Conservation (phyloP, 2,329 filamentous ascomycete genomes). For the Ophiostoma sp. region DNA sequence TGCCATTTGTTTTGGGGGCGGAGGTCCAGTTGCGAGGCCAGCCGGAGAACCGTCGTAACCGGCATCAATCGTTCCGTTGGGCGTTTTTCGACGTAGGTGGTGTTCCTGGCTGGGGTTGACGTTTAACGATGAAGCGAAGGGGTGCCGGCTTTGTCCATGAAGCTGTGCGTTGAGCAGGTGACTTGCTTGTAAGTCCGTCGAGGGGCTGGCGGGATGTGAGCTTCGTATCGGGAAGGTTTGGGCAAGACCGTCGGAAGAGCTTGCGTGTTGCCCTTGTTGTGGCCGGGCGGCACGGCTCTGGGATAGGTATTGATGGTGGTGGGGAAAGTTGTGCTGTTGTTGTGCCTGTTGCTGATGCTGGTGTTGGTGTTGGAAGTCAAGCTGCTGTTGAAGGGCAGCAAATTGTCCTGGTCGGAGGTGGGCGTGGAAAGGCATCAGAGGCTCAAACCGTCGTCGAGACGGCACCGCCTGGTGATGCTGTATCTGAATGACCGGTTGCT, state of each 20-base stretch:
- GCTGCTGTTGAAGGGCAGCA: slow-evolving; percentile 31
- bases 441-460: slow-evolving; percentile 44
- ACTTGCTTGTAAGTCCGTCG: slow-evolving; percentile 30
- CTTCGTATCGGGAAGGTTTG: slow-evolving; percentile 42
- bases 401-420: slow-evolving; percentile 36
- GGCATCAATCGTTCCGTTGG: slow-evolving; percentile 86
- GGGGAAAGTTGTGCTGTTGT: slow-evolving; percentile 27
- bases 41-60: slow-evolving; percentile 84
- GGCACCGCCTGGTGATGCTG: slow-evolving; percentile 53
- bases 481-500: slow-evolving; percentile 54
- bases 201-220: slow-evolving; percentile 36
- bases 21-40: slow-evolving; percentile 70
- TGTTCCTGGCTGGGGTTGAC: slow-evolving; percentile 59
- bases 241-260: slow-evolving; percentile 29
- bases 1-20: slow-evolving; percentile 80
- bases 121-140: slow-evolving; percentile 16
- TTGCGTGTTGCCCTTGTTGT: slow-evolving; percentile 16
- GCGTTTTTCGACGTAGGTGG: slow-evolving; percentile 86
- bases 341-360: slow-evolving; percentile 29
- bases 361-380: slow-evolving; percentile 25
- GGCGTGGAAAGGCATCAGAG: slow-evolving; percentile 36
- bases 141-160: slow-evolving; percentile 27
- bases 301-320: slow-evolving; percentile 25
- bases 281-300: slow-evolving; percentile 23
- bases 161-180: slow-evolving; percentile 30